Base-by-base conservation (phyloP, 768 basidiomycete genomes). In the Tylopilus plumbeoviolaceoides region DNA sequence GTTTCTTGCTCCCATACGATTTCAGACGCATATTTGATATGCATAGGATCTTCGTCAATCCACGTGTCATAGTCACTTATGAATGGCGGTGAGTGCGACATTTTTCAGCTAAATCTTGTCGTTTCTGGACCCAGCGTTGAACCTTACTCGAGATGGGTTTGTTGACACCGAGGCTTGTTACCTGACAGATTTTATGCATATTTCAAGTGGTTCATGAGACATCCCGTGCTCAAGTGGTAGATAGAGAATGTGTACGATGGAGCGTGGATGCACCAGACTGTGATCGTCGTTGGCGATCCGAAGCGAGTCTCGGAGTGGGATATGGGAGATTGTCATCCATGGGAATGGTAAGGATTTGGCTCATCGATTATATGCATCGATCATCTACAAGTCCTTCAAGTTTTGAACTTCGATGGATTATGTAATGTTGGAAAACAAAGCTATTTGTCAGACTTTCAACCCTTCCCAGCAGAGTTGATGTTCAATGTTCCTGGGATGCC, bases 1-100 rank as follows among this genome's bases (percentile, higher is more conserved):
- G 65, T 1, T 77, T 75, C 63, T 49, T 70, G 45, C 56, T 77
- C 1, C 75, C 75, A 8, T 76, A 77, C 58, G 75, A 77, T 49
- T 51, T 76, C 17, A 65, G 75, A 45, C 70, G 75, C 5, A 39
- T 70, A 54, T 73, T 73, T 50, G 67, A 65, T 17, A 44, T 76
- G 57, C 60, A 71, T 48, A 62, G 65, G 17, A 70, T 75, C 33
- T 70, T 62, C 50, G 61, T 68, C 36, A 75, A 76, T 56, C 70
- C 75, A 31, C 70, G 69, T 38, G 75, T 74, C 25, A 59, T 74
- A 50, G 70, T 63, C 17, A 68, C 53, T 25, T 76, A 76, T 58
- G 56, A 61, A 21, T 72, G 71, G 70, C 67, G 67, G 69, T 63
- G 35, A 20, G 61, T 57, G 38, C 31, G 8, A 50, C 6, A 8